phyloP scores from a whole-genome alignment of 2,329 filamentous ascomycete genomes.

The Aspergillus hortae region DNA sequence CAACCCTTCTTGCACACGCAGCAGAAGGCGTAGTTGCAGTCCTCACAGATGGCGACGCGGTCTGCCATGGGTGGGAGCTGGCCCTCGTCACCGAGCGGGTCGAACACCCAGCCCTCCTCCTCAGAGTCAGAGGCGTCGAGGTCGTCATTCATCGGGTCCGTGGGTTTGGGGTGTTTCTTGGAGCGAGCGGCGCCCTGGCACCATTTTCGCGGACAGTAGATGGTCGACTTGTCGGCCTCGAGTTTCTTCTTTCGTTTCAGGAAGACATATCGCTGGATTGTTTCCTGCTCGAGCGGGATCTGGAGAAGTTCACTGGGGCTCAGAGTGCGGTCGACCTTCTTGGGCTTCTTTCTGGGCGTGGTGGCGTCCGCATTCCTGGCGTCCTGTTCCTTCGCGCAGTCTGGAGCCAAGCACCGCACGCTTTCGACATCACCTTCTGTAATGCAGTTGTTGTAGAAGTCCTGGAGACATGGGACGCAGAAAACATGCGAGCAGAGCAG shows the following conservation, averaged over 20 bases:
- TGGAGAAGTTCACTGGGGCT: conserved; percentile 80
- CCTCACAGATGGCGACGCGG: conserved; percentile 78
- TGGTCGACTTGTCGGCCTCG: conserved; percentile 84
- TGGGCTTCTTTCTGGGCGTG: conserved; percentile 39
- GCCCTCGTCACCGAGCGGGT: conserved; percentile 43
- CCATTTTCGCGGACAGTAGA: conserved; percentile 90
- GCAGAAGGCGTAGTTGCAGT: conserved; percentile 89
- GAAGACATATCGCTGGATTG: conserved; percentile 79
- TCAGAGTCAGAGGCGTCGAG: conserved; percentile 49
- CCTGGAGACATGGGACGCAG: conserved; percentile 78
- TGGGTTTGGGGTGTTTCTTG: conserved; percentile 67
- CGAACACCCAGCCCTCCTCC: conserved; percentile 43
- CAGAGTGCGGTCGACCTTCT: conserved; percentile 64
- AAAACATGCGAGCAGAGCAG: conserved; percentile 86
- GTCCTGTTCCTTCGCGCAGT: conserved; percentile 65
- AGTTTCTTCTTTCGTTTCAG: conserved; percentile 91
- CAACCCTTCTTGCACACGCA: conserved; percentile 71
- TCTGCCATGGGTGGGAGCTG: conserved; percentile 54
- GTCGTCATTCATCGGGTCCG: conserved; percentile 59
- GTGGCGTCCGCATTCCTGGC: conserved; percentile 12
- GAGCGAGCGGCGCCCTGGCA: conserved; percentile 84
- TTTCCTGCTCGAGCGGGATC: conserved; percentile 66
- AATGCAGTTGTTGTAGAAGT: conserved; percentile 88
- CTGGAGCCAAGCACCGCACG: conserved; percentile 75
- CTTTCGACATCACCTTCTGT: conserved; percentile 74